Evolutionary conservation across 2,329 filamentous ascomycete genomes (phyloP), one percentile per base, ranked within the genome.

Genomic region (Xylariaceae sp.): DNA sequence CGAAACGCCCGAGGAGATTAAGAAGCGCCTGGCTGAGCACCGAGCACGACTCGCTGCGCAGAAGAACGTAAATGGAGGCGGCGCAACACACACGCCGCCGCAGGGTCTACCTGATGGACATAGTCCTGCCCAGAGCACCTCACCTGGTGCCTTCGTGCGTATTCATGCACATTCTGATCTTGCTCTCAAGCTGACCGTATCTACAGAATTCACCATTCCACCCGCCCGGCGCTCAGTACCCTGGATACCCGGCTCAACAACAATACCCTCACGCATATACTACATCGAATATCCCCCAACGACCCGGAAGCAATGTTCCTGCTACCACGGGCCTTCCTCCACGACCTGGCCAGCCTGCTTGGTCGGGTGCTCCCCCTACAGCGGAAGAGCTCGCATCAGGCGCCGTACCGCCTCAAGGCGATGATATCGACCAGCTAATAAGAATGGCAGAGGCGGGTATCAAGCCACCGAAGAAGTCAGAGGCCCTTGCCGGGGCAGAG

Each of bases 21-120:
- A 93, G 78, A 85, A 86, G 75, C 83, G 92, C 55, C 75, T 96
- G 59, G 89, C 88, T 7, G 89, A 89, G 68, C 89, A 89, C 72
- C 88, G 88, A 66, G 87, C 86, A 4, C 85, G 84, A 70, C 82
- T 84, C 61, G 84, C 84, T 15, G 83, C 87, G 55, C 81, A 83
- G 66, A 78, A 79, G 65, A 80, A 80, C 34, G 78, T 78, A 59
- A 84, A 79, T 70, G 82, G 83, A 52, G 84, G 82, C 62, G 82
- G 72, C 9, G 71, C 73, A 66, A 54, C 63, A 64, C 57, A 78
- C 51, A 84, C 84, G 1, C 82, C 84, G 7, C 77, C 78, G 11
- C 77, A 76, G 52, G 68, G 62, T n/a, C 51, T 71, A 3, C 70
- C 69, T 1, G 77, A 78, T 63, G 73, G 75, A 15, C 78, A 79